A percentile compares a stretch with the other conserved stretches of the same genome.
Conservation (phyloP, 495 filamentous ascomycete genomes). For the Hypoxylon trugodes region DNA sequence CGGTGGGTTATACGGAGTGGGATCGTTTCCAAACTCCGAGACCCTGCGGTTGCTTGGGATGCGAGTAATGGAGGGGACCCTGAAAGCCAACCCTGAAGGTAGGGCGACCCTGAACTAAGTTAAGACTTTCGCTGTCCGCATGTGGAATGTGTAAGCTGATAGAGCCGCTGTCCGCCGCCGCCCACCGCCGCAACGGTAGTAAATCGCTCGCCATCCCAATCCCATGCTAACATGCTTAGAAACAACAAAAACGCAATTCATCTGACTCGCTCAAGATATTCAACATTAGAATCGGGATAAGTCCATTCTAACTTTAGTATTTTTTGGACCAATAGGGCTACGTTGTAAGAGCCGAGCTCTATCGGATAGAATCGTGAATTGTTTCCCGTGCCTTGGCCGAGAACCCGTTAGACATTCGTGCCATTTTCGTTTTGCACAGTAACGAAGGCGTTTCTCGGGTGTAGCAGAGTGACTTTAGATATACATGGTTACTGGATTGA, state of each 20-base stretch:
- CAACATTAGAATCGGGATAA: slow-evolving; percentile 3
- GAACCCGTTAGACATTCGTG: slow-evolving; percentile 42
- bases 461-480: slow-evolving; percentile 29
- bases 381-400: slow-evolving; percentile 28
- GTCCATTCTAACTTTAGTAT: slow-evolving; percentile 3
- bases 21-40: slow-evolving; percentile 29
- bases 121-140: slow-evolving; percentile 17
- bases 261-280: slow-evolving; percentile 15
- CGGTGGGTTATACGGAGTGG: slow-evolving; percentile 27
- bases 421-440: slow-evolving; percentile 36
- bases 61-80: slow-evolving; percentile 31
- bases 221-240: neutral
- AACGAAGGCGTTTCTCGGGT: slow-evolving; percentile 26
- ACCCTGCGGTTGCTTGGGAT: slow-evolving; percentile 22
- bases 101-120: slow-evolving; percentile 15
- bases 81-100: slow-evolving; percentile 27
- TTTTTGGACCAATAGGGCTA: slow-evolving; percentile 13
- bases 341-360: slow-evolving; percentile 36
- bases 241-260: slow-evolving; percentile 12
- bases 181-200: neutral
- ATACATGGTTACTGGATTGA: slow-evolving; percentile 18
- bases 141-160: slow-evolving; percentile 34
- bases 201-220: slow-evolving; percentile 1
- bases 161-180: slow-evolving; percentile 9
- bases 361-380: slow-evolving; percentile 39